Percentiles rank a stretch among this genome's conserved stretches.
Evolutionary conservation across 2,329 filamentous ascomycete genomes (phyloP).

Genomic region (Metarhizium guizhouense): DNA sequence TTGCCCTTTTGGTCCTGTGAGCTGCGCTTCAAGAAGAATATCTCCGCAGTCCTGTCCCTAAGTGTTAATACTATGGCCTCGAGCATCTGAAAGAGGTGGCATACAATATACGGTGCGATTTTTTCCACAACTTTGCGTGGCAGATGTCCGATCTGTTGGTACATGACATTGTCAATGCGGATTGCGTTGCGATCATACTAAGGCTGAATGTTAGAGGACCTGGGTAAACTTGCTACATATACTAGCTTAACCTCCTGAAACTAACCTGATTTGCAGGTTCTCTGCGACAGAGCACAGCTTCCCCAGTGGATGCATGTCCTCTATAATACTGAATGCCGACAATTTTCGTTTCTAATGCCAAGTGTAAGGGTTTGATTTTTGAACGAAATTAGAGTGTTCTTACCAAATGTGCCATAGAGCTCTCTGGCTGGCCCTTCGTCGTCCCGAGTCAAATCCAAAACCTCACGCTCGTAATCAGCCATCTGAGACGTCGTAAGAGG

Average conservation of each 20-base stretch:
- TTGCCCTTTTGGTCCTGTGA: conserved; percentile 55
- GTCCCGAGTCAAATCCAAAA: conserved; percentile 34
- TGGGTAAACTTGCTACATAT: neutral
- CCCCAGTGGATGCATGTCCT: conserved; percentile 52
- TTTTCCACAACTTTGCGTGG: conserved; percentile 59
- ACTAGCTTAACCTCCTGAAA: neutral
- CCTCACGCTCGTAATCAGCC: conserved; percentile 25
- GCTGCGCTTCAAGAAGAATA: conserved; percentile 57
- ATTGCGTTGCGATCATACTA: conserved; percentile 69
- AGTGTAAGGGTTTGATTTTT: neutral
- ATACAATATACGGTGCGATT: conserved; percentile 62
- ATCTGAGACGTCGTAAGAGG: neutral
- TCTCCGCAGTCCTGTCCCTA: conserved; percentile 41
- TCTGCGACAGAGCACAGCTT: conserved; percentile 52
- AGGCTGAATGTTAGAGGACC: neutral
- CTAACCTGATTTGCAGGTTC: conserved; percentile 54
- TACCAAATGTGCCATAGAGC: conserved; percentile 38
- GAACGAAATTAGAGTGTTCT: conserved; percentile 6
- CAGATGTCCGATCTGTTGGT: conserved; percentile 70
- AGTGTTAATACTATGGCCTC: neutral
- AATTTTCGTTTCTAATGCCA: conserved; percentile 33
- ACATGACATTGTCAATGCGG: conserved; percentile 66
- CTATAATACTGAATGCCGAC: conserved; percentile 51
- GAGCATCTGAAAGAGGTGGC: conserved; percentile 7
- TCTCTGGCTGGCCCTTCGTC: conserved; percentile 30